Conservation (phyloP, 352 stramenopile species). For the Phytophthora capsici region DNA sequence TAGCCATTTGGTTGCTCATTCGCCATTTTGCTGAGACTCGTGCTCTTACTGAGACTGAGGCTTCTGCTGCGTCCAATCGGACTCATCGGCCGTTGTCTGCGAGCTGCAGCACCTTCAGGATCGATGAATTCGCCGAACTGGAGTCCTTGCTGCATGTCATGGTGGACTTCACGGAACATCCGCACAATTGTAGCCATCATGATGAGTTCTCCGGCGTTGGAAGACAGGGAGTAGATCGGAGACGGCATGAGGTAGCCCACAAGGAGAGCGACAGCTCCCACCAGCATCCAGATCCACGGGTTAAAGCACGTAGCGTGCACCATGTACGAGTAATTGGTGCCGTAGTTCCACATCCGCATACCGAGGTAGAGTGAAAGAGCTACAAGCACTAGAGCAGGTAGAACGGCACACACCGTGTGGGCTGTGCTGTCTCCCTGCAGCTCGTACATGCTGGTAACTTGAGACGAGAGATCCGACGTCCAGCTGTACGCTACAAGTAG, state of each 20-base stretch:
- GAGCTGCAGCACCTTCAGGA: constrained; percentile 37
- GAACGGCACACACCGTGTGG: constrained; percentile 64
- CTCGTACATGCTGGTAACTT: constrained; percentile 77
- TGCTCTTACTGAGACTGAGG: constrained; percentile 32
- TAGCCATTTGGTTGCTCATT: constrained; percentile 38
- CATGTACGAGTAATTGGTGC: constrained; percentile 87
- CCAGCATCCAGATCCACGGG: constrained; percentile 90
- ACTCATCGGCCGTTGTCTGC: constrained; percentile 16
- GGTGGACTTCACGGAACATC: constrained; percentile 87
- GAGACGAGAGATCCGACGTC: constrained; percentile 41
- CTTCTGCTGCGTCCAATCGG: constrained; percentile 26
- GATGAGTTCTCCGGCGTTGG: constrained; percentile 73
- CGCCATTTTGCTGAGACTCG: constrained; percentile 33
- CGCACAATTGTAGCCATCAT: constrained; percentile 86
- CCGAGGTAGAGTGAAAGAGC: constrained; percentile 77
- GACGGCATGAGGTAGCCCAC: constrained; percentile 78
- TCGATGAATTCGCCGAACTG: constrained; percentile 82
- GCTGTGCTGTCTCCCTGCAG: constrained; percentile 65
- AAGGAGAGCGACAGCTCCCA: constrained; percentile 72
- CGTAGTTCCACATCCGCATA: constrained; percentile 84
- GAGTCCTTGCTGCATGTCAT: constrained; percentile 82
- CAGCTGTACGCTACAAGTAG: constrained; percentile 76
- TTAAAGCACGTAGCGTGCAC: constrained; percentile 88
- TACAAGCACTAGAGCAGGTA: constrained; percentile 75
- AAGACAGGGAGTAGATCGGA: constrained; percentile 74